Percentiles rank a stretch among this genome's conserved stretches.
Evolutionary conservation across 495 filamentous ascomycete species (phyloP).

Genomic region (Penicillium cinerascens): DNA sequence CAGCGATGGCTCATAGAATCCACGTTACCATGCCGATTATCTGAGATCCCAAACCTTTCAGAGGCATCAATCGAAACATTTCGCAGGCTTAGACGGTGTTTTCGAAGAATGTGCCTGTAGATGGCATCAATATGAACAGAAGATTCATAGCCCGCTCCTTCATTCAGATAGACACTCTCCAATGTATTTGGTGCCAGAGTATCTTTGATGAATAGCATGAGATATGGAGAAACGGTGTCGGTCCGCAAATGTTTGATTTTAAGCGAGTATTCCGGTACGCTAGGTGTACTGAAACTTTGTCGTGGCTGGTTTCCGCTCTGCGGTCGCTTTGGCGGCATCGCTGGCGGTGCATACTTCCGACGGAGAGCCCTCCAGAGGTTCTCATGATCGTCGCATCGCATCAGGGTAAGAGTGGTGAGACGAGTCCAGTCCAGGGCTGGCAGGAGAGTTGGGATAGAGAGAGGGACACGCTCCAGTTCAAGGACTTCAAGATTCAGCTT

Average conservation of each 20-base stretch:
- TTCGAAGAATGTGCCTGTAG: slow-evolving; percentile 67
- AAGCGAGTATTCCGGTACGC: slow-evolving; percentile 58
- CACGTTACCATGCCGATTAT: slow-evolving; percentile 21
- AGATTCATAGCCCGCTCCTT: slow-evolving; percentile 55
- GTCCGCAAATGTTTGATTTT: slow-evolving; percentile 79
- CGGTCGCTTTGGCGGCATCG: slow-evolving; percentile 17
- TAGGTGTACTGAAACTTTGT: slow-evolving; percentile 5
- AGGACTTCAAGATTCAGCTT: slow-evolving; percentile 66
- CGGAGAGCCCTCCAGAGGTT: slow-evolving; percentile 78
- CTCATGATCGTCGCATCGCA: slow-evolving; percentile 75
- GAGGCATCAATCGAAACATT: slow-evolving; percentile 78
- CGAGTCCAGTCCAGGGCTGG: slow-evolving; percentile 76
- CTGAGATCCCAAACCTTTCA: slow-evolving; percentile 31
- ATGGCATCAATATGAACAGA: slow-evolving; percentile 69
- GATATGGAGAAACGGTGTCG: slow-evolving; percentile 68
- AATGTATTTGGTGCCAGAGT: slow-evolving; percentile 81
- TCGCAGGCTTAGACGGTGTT: slow-evolving; percentile 68
- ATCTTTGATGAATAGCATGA: slow-evolving; percentile 83
- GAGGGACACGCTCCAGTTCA: slow-evolving; percentile 76
- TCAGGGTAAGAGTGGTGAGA: slow-evolving; percentile 74
- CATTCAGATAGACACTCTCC: slow-evolving; percentile 81
- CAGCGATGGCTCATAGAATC: slow-evolving; percentile 44
- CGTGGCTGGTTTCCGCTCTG: slow-evolving; percentile 15
- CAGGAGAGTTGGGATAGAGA: slow-evolving; percentile 66
- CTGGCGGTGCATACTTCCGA: slow-evolving; percentile 61